Evolutionary conservation across 257 asterid species (phyloP), one percentile per base, ranked within the genome.

Genomic region (Thymus quinquecostatus): DNA sequence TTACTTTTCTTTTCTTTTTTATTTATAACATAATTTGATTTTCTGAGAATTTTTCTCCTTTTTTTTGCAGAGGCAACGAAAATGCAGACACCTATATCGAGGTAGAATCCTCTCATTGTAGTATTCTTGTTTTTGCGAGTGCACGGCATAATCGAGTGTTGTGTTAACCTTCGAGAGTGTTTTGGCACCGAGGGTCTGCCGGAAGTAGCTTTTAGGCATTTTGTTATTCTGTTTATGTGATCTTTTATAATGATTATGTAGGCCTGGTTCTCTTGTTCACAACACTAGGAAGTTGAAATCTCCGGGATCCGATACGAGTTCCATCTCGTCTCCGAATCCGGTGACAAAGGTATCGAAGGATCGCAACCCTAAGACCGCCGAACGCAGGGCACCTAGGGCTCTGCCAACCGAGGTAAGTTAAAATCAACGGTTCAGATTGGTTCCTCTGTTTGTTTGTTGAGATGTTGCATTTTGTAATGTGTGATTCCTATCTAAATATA

Each of bases 1-100:
- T 58, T 73, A n/a, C 75, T 59, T 64, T 62, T 50, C n/a, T n/a
- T n/a, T n/a, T n/a, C n/a, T n/a, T n/a, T n/a, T 49, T 70, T 36
- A 55, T 63, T 49, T 43, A 21, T 43, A 30, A 49, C 64, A 64
- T 58, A 58, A 49, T 73, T 61, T 51, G 38, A 60, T 78, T 77
- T 81, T 75, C 71, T 76, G 66, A 61, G 59, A 71, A 65, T 82
- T 63, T 59, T 82, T 70, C 60, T 55, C 81, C 72, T 66, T 75
- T 73, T 73, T 50, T 32, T 79, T 75, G 71, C 87, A 82, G 90
- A 82, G 73, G 57, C 66, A 73, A 33, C 64, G 30, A 80, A 64
- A 69, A 94, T 94, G 97, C 97, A 91, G 92, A 85, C 97, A 29
- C 85, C 96, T 78, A 86, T 78, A 70, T 75, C 87, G 72, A 94